Conservation (phyloP, 2,329 filamentous ascomycete species). For the Pestalotiopsis sp. region DNA sequence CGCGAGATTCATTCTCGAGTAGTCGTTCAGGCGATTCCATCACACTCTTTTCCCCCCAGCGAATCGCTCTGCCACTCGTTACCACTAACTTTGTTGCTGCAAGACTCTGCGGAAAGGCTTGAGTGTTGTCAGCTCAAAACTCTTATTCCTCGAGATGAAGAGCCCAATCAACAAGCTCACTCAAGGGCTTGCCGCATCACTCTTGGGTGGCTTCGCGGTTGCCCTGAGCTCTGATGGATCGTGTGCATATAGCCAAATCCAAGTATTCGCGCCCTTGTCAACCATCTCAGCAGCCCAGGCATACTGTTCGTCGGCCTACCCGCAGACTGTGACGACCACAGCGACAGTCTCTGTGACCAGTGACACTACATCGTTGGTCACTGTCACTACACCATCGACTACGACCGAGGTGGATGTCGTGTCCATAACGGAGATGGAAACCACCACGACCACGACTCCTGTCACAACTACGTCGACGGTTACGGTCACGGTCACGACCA, state of each 20-base stretch:
- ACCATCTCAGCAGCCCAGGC: not conserved
- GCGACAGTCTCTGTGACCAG: not conserved
- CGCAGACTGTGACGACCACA: not conserved
- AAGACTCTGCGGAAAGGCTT: not conserved
- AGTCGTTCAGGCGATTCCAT: not conserved
- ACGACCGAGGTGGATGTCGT: not conserved
- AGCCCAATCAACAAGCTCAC: not conserved
- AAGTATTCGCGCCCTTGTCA: not conserved
- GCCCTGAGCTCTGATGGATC: not conserved
- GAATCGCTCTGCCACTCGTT: not conserved
- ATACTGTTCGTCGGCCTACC: not conserved
- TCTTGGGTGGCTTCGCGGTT: not conserved
- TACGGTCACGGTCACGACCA: not conserved
- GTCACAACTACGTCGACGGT: not conserved
- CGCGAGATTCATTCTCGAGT: not conserved
- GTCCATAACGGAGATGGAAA: not conserved
- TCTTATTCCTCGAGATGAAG: not conserved
- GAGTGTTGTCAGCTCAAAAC: not conserved
- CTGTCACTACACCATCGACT: not conserved
- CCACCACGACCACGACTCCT: not conserved
- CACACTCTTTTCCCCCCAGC: not conserved
- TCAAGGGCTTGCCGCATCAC: not conserved
- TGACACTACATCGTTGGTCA: not conserved
- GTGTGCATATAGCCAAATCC: not conserved
- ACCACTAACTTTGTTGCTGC: not conserved